Evolutionary conservation across 768 basidiomycete genomes (phyloP).

Genomic region (Suillus luteus): DNA sequence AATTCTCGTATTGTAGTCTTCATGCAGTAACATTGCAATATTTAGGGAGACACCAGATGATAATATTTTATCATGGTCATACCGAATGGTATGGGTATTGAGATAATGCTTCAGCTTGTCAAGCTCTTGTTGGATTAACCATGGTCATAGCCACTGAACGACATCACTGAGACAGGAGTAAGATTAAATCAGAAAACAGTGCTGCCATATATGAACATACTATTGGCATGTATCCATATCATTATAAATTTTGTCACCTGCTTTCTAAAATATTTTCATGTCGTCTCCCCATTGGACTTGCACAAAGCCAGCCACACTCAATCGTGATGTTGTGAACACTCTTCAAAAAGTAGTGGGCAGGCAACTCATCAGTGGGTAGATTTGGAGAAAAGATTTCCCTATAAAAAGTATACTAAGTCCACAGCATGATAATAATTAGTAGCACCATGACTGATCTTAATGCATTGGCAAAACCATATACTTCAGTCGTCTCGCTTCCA

Average conservation of each 20-base stretch:
- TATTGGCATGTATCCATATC: constrained; percentile 18
- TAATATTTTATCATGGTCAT: too few relatives aligned
- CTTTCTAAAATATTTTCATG: neutral
- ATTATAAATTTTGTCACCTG: constrained; percentile 13
- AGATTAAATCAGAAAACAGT: neutral
- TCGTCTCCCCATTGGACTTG: neutral
- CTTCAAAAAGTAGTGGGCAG: neutral
- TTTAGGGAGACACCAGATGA: too few relatives aligned
- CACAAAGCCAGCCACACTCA: neutral
- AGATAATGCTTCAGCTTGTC: too few relatives aligned
- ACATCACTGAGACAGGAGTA: constrained; percentile 22
- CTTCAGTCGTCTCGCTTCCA: constrained; percentile 28
- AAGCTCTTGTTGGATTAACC: constrained; percentile 2
- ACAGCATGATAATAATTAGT: too few relatives aligned
- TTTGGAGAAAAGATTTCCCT: neutral
- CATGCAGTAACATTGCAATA: too few relatives aligned
- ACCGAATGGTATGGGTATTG: too few relatives aligned
- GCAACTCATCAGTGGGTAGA: neutral
- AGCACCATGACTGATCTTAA: constrained; percentile 9
- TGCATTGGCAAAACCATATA: constrained; percentile 31
- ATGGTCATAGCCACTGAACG: constrained; percentile 35
- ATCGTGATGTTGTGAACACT: neutral
- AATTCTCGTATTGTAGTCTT: too few relatives aligned
- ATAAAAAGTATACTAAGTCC: neutral
- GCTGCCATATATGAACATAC: constrained; percentile 7